phyloP scores from a whole-genome alignment of 1,284 basidiomycete species.

The Cerioporus squamosus region DNA sequence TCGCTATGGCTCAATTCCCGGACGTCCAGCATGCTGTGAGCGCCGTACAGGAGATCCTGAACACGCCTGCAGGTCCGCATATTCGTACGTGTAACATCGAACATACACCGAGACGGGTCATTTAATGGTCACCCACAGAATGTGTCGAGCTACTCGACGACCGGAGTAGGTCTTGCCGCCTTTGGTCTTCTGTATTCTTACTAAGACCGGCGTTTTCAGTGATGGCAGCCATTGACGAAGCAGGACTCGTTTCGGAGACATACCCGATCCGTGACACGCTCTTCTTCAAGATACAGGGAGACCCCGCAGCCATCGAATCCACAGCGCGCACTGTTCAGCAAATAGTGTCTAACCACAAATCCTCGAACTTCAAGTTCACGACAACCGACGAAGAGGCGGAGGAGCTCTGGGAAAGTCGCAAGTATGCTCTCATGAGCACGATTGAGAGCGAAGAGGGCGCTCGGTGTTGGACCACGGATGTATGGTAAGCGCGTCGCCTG shows the following conservation, averaged over 20 bases:
- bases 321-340: slow-evolving; percentile 63
- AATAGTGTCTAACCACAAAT: slow-evolving; percentile 72
- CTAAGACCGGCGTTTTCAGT: slow-evolving; percentile 42
- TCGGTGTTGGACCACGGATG: slow-evolving; percentile 87
- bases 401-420: slow-evolving; percentile 86
- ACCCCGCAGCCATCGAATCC: slow-evolving; percentile 62
- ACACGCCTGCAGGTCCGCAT: slow-evolving; percentile 61
- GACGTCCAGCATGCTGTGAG: slow-evolving; percentile 58
- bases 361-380: slow-evolving; percentile 77
- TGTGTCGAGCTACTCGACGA: slow-evolving; percentile 83
- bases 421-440: slow-evolving; percentile 82
- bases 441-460: slow-evolving; percentile 62
- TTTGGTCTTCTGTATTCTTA: neutral
- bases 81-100: slow-evolving; percentile 55
- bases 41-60: slow-evolving; percentile 84
- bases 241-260: slow-evolving; percentile 56
- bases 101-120: slow-evolving; percentile 30
- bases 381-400: slow-evolving; percentile 78
- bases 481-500: slow-evolving; percentile 55
- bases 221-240: slow-evolving; percentile 80
- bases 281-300: slow-evolving; percentile 52
- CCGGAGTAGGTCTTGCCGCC: slow-evolving; percentile 49
- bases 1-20: slow-evolving; percentile 73
- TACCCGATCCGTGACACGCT: slow-evolving; percentile 81
- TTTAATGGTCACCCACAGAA: slow-evolving; percentile 29